Evolutionary conservation across 345 rosid genomes (phyloP), one percentile per base, ranked within the genome.

Genomic region (Murraya koenigii): DNA sequence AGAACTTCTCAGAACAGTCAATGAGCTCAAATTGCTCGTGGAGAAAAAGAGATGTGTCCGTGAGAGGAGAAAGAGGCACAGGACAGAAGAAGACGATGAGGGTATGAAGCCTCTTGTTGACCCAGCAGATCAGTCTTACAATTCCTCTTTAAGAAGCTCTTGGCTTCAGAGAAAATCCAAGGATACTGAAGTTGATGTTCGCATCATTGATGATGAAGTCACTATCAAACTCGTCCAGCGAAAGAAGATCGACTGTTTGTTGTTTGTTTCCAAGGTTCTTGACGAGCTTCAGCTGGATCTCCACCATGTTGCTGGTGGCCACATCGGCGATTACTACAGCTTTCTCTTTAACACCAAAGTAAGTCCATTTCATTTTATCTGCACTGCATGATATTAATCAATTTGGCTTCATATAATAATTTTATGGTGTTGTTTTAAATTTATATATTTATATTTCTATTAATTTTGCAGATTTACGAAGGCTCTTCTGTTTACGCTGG

Each of bases 141-240:
- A 78, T 56, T 78, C 84, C 55, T 84, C 93, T 0, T 64, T 91
- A 66, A 91, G 98, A 77, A 92, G 92, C 83, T 92, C 97, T 71
- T 94, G 97, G 97, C 88, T 94, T 17, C 93, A 96, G 81, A 89
- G 97, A 83, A 94, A 94, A 77, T 90, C 99, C 5, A 91, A 88
- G 84, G 94, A 87, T 39, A 86, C 93, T 0, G 97, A 96, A 82
- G 93, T 94, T 3, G 97, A 96, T 79, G 97, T 96, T 55, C 91
- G 97, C 59, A 88, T 96, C 35, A 77, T 92, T 23, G 94, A 92
- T 41, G 97, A 90, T 35, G 98, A 94, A 84, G 97, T 94, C 33
- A 91, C 95, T 38, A 92, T 95, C 80, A 93, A 93, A 83, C 86
- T 95, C 23, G 87, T 92, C 14, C 97, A 90, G 80, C 83, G 92